These are phyloP conservation scores for Spiraea crenata DNA, from an alignment of 331 rosid species.

Conservation along the genomic window DNA sequence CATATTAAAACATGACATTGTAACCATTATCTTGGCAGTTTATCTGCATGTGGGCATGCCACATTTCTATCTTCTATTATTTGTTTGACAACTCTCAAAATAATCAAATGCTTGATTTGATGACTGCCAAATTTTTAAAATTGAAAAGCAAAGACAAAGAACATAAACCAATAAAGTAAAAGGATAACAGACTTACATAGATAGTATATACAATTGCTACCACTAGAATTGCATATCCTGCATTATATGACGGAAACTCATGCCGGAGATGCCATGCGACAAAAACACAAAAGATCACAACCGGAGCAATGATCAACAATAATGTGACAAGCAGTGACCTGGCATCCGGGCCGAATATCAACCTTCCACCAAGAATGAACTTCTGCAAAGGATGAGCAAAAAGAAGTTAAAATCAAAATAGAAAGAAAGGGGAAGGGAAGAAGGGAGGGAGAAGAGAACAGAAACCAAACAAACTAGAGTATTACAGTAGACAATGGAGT, in stretches of 20 bases:
- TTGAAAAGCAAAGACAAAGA: neutral
- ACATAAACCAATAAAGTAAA: constrained; percentile 2
- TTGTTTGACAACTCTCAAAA: constrained; percentile 7
- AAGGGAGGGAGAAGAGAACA: neutral
- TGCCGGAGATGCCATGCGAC: constrained; percentile 84
- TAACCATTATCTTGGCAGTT: neutral
- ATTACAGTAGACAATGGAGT: neutral
- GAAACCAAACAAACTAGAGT: neutral
- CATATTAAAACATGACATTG: neutral
- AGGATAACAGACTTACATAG: constrained; percentile 51
- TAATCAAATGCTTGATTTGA: neutral
- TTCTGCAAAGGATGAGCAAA: constrained; percentile 54
- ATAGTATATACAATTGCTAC: constrained; percentile 66
- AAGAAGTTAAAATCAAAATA: neutral
- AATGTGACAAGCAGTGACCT: constrained; percentile 73
- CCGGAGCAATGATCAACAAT: constrained; percentile 69
- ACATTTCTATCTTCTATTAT: neutral
- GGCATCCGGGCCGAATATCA: constrained; percentile 90
- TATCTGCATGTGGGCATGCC: neutral
- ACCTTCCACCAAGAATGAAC: constrained; percentile 75
- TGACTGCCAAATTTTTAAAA: neutral
- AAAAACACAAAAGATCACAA: constrained; percentile 66
- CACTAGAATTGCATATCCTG: constrained; percentile 72
- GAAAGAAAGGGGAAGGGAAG: neutral
- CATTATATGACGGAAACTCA: constrained; percentile 54